A percentile compares a stretch with the other conserved stretches of the same genome.
Conservation (phyloP, 2,329 filamentous ascomycete species). For the Diplodia seriata region DNA sequence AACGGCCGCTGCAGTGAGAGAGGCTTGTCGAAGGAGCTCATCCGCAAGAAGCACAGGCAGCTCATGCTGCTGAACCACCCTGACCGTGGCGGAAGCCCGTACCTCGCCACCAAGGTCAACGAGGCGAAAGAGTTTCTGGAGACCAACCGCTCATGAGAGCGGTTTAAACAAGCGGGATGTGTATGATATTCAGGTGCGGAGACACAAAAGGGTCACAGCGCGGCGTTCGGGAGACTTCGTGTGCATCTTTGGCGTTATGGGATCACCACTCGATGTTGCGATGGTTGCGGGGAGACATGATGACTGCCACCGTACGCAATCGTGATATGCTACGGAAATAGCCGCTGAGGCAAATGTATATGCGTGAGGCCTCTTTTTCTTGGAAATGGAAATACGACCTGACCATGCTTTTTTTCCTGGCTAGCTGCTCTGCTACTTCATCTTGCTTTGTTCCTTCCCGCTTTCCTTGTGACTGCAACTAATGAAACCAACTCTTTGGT, state of each 20-base stretch:
- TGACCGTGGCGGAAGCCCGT: conserved; percentile 94
- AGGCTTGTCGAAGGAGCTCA: conserved; percentile 85
- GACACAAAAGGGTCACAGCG: conserved; percentile 33
- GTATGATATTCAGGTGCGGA: conserved; percentile 24
- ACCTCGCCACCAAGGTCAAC: conserved; percentile 96
- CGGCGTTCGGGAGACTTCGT: conserved; percentile 34
- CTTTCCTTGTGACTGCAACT: no score
- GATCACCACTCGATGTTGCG: conserved; percentile 33
- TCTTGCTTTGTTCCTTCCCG: no score
- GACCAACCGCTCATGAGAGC: conserved; percentile 57
- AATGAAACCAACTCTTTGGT: no score
- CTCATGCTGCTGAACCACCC: conserved; percentile 98
- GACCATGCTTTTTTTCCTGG: not conserved
- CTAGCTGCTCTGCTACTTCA: no score
- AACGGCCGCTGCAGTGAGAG: conserved; percentile 69
- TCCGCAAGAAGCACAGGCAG: conserved; percentile 92
- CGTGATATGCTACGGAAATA: not conserved
- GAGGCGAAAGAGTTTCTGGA: conserved; percentile 97
- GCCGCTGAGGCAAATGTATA: not conserved
- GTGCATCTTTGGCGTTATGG: conserved; percentile 33
- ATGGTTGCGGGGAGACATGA: not conserved
- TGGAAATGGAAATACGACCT: not conserved
- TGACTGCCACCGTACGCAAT: no score
- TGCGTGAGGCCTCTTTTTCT: not conserved
- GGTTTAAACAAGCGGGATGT: not conserved